These are phyloP conservation scores for Pseudisothecium myosuroides DNA, from an alignment of 225 moss, liverwort and hornwort genomes.

Conservation along the genomic window DNA sequence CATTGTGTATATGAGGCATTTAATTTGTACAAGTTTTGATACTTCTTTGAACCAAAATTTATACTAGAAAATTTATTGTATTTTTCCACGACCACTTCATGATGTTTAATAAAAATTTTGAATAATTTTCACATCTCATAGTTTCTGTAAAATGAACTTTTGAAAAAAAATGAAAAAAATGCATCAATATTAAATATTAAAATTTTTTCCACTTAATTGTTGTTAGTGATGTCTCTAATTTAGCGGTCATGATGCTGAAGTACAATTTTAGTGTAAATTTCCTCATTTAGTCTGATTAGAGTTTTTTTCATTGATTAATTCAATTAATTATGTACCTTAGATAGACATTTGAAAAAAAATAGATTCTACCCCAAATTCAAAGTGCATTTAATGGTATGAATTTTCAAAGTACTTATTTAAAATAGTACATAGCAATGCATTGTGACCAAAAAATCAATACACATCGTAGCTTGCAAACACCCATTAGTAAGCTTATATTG, in stretches of 20 bases:
- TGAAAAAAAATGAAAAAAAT: too few species aligned
- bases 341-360: neutral
- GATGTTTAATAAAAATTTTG: neutral
- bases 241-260: neutral
- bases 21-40: neutral
- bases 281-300: neutral
- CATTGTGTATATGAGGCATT: accelerated
- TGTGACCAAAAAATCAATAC: neutral
- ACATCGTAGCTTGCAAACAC: neutral
- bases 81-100: neutral
- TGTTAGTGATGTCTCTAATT: neutral
- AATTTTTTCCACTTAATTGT: too few species aligned
- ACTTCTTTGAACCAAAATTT: neutral
- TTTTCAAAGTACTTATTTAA: neutral
- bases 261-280: neutral
- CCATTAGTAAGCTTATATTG: neutral
- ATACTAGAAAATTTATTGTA: neutral
- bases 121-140: neutral
- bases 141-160: too few species aligned
- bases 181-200: too few species aligned
- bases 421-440: accelerated
- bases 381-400: accelerated
- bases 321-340: neutral
- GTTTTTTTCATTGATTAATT: neutral
- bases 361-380: neutral